Evolutionary conservation across 148 eudicot species (phyloP), one percentile per base, ranked within the genome.

Genomic region (Tetragonia tetragonoides): DNA sequence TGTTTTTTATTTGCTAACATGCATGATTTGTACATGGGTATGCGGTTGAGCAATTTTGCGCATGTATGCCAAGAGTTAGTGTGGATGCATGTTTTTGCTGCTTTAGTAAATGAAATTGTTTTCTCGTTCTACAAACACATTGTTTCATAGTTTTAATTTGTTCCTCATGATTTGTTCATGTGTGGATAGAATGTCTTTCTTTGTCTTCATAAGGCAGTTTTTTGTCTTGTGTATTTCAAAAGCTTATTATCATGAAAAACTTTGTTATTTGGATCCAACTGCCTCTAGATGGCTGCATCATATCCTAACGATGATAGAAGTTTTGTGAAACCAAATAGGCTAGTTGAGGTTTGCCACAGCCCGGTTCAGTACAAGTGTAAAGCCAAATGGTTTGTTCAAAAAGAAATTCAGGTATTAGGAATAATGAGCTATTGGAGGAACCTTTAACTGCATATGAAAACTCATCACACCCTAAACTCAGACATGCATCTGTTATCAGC

Each of bases 21-120:
- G 65, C 56, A 66, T 53, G 63, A 15, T 47, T 47, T 2, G n/a
- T 34, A 51, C 59, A 9, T 77, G 51, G 17, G 17, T 21, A 56
- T n/a, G 54, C 39, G 63, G 73, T 70, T 70, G 59, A 70, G 21
- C 59, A 38, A 47, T 40, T 67, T 67, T 68, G 23, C 69, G 18
- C 21, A 61, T 41, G 23, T 16, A 59, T 66, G 14, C 60, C 28
- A 18, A 40, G 64, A 18, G 62, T 12, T 42, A 53, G 4, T 42
- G 44, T 39, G 11, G 15, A 56, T 77, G 74, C 39, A 17, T 56
- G 37, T 59, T 60, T 34, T 46, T 42, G 21, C 24, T 59, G 16
- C 59, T 38, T 11, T 37, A 21, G 23, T 40, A 49, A 23, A 54
- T 68, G n/a, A 40, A 10, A 56, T 28, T 57, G 42, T 53, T 74